Conservation (phyloP, 176 grass and related monocot species). For the Microstegium vimineum region DNA sequence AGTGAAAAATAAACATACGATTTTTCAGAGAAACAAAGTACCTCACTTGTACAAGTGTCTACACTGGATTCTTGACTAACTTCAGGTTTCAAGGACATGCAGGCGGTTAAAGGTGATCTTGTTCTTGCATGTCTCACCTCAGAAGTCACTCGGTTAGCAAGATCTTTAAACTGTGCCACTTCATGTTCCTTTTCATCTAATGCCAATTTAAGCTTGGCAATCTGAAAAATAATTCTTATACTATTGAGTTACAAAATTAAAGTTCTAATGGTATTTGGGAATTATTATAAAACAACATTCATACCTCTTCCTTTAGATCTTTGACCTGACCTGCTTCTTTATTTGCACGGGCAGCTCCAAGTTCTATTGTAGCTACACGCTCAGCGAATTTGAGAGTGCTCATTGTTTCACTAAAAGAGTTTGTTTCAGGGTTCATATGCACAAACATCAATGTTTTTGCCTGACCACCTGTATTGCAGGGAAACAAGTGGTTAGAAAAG, state of each 20-base stretch:
- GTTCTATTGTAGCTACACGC: constrained; percentile 68
- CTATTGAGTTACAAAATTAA: background rate
- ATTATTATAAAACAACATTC: background rate
- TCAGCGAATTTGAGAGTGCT: constrained; percentile 93
- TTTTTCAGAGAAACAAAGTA: constrained; percentile 23
- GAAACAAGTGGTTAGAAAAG: constrained; percentile 1
- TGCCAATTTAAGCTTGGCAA: constrained; percentile 61
- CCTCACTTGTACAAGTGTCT: constrained; percentile 45
- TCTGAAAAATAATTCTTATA: constrained; percentile 32
- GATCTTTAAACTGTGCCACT: constrained; percentile 41
- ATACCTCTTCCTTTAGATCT: constrained; percentile 89
- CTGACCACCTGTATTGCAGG: constrained; percentile 60
- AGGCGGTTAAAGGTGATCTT: constrained; percentile 43
- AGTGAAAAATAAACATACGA: background rate
- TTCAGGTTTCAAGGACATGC: constrained; percentile 42
- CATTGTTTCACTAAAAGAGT: constrained; percentile 76
- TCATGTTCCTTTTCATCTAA: constrained; percentile 66
- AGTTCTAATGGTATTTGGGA: background rate
- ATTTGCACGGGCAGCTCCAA: constrained; percentile 64
- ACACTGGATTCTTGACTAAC: constrained; percentile 31
- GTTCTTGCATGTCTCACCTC: constrained; percentile 40
- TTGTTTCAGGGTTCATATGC: constrained; percentile 74
- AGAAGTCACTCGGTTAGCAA: constrained; percentile 26
- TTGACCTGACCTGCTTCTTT: constrained; percentile 73
- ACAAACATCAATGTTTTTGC: constrained; percentile 98